These are phyloP conservation scores for Acorus calamus DNA, from an alignment of 106 monocot genomes.

Conservation along the genomic window DNA sequence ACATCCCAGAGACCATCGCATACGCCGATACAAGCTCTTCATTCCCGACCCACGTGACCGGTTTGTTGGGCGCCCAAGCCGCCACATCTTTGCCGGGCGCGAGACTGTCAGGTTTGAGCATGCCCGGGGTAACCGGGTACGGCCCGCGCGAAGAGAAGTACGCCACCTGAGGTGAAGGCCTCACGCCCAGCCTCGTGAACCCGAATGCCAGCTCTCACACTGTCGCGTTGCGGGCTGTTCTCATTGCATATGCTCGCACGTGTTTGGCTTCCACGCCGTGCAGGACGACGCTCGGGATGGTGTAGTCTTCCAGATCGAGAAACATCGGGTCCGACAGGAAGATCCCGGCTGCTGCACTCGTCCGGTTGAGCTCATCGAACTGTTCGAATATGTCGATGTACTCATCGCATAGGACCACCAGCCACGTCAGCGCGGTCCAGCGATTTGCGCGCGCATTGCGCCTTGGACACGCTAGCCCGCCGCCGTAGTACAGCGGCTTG, in stretches of 20 bases:
- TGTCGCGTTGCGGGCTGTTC: not conserved
- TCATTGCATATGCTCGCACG: not conserved
- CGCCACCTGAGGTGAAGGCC: not conserved
- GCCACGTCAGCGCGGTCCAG: not conserved
- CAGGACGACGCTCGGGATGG: not conserved
- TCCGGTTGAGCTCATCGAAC: not conserved
- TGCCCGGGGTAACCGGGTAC: not conserved
- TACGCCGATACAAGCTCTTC: not conserved
- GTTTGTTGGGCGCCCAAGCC: not conserved
- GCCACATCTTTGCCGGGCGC: not conserved
- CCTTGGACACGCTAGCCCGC: not conserved
- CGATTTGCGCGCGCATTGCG: not conserved
- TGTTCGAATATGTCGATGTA: too few species aligned
- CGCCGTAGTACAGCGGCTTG: not conserved
- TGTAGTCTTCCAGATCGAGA: not conserved
- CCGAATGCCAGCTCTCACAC: not conserved
- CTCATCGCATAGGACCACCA: too few species aligned
- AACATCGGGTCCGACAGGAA: not conserved
- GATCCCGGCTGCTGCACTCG: not conserved
- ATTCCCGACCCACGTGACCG: not conserved
- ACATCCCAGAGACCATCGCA: not conserved
- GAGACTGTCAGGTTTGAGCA: slow-evolving; percentile 7
- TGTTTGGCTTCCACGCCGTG: not conserved
- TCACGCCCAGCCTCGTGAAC: too few species aligned
- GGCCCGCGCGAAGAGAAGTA: slow-evolving; percentile 8